Evolutionary conservation across 805 yeast species (phyloP).

Genomic region (Yarrowia divulgata): DNA sequence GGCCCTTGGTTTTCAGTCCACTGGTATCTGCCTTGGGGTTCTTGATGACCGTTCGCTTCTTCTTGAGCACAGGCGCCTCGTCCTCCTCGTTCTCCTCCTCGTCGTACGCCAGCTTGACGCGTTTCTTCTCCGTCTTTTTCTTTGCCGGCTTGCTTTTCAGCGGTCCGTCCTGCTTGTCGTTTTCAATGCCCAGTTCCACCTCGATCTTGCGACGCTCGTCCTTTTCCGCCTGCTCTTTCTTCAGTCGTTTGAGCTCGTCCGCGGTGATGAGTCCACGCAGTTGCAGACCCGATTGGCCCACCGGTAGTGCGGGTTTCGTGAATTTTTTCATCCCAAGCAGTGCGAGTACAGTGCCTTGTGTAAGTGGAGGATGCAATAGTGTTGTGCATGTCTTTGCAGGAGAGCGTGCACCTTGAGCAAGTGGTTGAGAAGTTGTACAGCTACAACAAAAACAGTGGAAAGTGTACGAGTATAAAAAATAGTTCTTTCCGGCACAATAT

Average conservation of each 20-base stretch:
- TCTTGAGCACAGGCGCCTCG: conserved; percentile 14
- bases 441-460: too few species aligned
- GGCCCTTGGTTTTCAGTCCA: conserved; percentile 20
- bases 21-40: conserved; percentile 19
- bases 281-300: conserved; percentile 19
- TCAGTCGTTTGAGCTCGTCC: conserved; percentile 30
- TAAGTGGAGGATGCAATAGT: not conserved
- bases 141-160: not conserved
- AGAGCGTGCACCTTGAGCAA: not conserved
- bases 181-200: conserved; percentile 21
- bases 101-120: conserved; percentile 22
- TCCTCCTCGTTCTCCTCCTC: conserved; percentile 27
- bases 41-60: not conserved
- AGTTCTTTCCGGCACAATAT: too few species aligned
- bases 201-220: conserved; percentile 27
- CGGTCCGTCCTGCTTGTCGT: conserved; percentile 6
- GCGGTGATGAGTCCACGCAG: conserved; percentile 23
- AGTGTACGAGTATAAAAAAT: too few species aligned
- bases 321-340: conserved; percentile 13
- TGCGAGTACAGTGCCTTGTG: not conserved
- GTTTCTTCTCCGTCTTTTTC: conserved; percentile 23
- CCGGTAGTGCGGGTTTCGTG: conserved; percentile 19
- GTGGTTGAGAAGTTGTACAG: too few species aligned
- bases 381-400: conserved; percentile 6
- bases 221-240: conserved; percentile 35